phyloP scores from a whole-genome alignment of 2,329 filamentous ascomycete genomes.

The Penicillium sumatraense region DNA sequence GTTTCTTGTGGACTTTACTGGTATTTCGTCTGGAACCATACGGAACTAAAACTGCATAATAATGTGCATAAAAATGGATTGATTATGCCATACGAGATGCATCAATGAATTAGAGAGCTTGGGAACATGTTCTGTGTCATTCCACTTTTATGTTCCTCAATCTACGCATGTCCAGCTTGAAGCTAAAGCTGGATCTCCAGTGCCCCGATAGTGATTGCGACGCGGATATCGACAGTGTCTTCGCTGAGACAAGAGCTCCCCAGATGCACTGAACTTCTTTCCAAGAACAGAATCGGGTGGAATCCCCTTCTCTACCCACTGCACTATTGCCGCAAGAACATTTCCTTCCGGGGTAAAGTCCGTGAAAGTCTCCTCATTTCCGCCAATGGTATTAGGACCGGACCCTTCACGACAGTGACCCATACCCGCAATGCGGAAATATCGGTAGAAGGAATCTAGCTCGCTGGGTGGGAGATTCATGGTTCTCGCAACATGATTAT shows the following conservation, averaged over 20 bases:
- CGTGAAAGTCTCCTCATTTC: slow-evolving; percentile 19
- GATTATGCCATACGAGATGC: too few species aligned
- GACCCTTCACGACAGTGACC: slow-evolving; percentile 51
- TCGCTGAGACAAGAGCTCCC: slow-evolving; percentile 37
- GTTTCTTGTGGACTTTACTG: too few species aligned
- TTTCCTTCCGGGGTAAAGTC: slow-evolving; percentile 42
- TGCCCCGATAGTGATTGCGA: too few species aligned
- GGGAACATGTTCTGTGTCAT: too few species aligned
- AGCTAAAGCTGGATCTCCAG: too few species aligned
- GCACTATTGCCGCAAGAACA: slow-evolving; percentile 53
- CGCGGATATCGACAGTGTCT: slow-evolving; percentile 49
- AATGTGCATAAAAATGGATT: too few species aligned
- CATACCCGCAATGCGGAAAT: slow-evolving; percentile 59
- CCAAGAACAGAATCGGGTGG: slow-evolving; percentile 44
- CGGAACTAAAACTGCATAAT: too few species aligned
- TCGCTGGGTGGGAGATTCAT: slow-evolving; percentile 36
- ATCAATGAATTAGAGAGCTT: too few species aligned
- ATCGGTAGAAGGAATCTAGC: slow-evolving; percentile 47
- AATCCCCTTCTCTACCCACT: slow-evolving; percentile 53
- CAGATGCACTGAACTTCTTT: slow-evolving; percentile 49
- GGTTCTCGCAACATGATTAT: slow-evolving; percentile 45
- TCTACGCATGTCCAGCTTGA: too few species aligned
- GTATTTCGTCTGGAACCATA: too few species aligned
- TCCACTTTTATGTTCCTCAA: too few species aligned
- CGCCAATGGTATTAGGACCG: slow-evolving; percentile 47